Evolutionary conservation across 345 rosid genomes (phyloP).

Genomic region (Populus tremula): DNA sequence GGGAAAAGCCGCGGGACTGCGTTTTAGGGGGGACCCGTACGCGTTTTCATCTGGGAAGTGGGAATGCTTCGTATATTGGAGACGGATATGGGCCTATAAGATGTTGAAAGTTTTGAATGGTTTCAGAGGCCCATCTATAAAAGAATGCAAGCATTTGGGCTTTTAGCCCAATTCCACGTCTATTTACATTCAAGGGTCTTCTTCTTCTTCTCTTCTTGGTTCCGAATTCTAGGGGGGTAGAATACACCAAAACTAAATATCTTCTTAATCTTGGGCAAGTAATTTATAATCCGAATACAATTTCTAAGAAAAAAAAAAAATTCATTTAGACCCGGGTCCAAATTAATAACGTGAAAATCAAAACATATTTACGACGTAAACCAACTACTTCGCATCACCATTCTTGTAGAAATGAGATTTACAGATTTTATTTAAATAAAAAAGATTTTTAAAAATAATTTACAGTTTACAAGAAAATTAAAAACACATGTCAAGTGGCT

Average conservation of each 20-base stretch:
- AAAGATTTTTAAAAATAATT: no score
- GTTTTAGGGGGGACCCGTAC: no score
- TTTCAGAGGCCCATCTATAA: background rate
- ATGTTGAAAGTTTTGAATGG: background rate
- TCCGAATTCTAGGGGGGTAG: background rate
- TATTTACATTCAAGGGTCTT: background rate
- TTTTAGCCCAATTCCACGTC: background rate
- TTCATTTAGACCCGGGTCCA: background rate
- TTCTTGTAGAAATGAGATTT: background rate
- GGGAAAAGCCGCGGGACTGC: no score
- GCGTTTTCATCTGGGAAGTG: no score
- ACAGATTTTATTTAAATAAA: no score
- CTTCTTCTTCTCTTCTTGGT: no score
- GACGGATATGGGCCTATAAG: background rate
- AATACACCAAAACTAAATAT: background rate
- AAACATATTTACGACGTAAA: background rate
- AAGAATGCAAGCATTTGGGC: no score
- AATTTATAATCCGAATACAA: background rate
- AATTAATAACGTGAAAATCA: background rate
- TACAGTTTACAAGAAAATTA: no score
- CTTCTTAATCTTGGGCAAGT: background rate
- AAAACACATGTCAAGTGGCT: background rate
- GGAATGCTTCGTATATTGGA: background rate
- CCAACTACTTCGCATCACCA: background rate
- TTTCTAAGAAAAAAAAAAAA: background rate